phyloP scores from a whole-genome alignment of 2,329 filamentous ascomycete species.

The Leptographium galeiforme region DNA sequence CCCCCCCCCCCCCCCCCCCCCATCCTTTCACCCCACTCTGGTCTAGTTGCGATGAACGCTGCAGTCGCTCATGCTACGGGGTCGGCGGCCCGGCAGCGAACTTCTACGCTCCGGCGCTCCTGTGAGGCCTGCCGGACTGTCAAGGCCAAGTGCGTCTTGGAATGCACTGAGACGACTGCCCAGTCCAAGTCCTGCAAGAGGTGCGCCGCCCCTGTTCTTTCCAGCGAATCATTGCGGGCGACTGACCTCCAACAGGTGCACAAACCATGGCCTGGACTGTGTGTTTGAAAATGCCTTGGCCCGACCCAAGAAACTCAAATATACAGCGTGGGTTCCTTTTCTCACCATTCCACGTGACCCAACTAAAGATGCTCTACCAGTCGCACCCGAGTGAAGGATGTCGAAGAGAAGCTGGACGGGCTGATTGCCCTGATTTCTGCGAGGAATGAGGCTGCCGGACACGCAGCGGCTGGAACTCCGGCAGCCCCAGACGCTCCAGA shows the following conservation, averaged over 20 bases:
- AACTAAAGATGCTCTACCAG: conserved; percentile 1
- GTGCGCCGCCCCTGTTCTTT: background rate
- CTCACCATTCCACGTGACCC: background rate
- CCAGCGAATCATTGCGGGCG: background rate
- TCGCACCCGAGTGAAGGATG: conserved; percentile 12
- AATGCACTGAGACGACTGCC: background rate
- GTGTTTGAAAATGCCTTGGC: conserved; percentile 14
- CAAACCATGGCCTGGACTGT: conserved; percentile 9
- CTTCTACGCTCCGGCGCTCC: conserved; percentile 12
- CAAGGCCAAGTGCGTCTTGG: conserved; percentile 13
- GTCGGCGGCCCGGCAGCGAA: conserved; percentile 4
- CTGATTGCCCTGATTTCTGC: conserved; percentile 19
- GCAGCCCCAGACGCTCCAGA: conserved; percentile 1
- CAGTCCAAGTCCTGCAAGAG: conserved; percentile 10
- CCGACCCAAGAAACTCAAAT: conserved; percentile 12
- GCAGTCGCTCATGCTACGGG: background rate
- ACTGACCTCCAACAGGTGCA: conserved; percentile 5
- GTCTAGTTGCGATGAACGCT: background rate
- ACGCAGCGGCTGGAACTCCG: no score
- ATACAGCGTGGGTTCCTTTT: conserved; percentile 9
- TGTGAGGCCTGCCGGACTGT: conserved; percentile 13
- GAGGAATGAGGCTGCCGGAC: conserved; percentile 10
- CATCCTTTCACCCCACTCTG: background rate
- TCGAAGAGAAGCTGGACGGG: conserved; percentile 14
- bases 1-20: background rate